A percentile compares a stretch with the other conserved stretches of the same genome.
phyloP scores from a whole-genome alignment of 345 rosid species.

The Mercurialis annua region DNA sequence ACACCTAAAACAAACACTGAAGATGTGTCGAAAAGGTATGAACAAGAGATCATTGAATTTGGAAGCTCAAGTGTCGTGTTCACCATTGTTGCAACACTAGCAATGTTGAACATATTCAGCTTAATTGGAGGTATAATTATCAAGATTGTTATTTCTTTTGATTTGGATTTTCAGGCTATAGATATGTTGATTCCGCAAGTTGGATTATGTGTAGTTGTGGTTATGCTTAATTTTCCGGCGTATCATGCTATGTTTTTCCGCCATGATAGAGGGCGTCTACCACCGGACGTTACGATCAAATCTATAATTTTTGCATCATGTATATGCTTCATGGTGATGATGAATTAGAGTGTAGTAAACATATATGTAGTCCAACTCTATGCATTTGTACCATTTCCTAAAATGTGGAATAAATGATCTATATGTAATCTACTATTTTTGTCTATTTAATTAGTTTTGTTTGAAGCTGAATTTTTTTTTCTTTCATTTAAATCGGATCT shows the following conservation, averaged over 20 bases:
- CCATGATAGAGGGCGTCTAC: slow-evolving; percentile 31
- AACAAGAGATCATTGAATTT: slow-evolving; percentile 41
- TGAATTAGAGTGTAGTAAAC: no score
- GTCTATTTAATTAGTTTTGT: no score
- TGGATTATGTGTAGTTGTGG: slow-evolving; percentile 29
- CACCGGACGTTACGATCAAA: slow-evolving; percentile 25
- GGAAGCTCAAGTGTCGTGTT: slow-evolving; percentile 36
- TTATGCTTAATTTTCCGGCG: slow-evolving; percentile 27
- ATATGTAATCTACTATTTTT: no score
- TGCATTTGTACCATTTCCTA: no score
- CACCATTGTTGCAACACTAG: slow-evolving; percentile 33
- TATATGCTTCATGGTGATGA: slow-evolving; percentile 21
- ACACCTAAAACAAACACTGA: slow-evolving; percentile 36
- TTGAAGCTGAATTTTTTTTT: no score
- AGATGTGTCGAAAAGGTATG: slow-evolving; percentile 34
- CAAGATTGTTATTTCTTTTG: not conserved
- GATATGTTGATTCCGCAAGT: slow-evolving; percentile 20
- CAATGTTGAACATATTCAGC: slow-evolving; percentile 39
- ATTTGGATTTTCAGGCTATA: not conserved
- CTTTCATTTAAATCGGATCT: no score
- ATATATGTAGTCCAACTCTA: no score
- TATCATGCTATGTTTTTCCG: slow-evolving; percentile 36
- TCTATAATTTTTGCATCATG: slow-evolving; percentile 32
- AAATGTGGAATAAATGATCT: no score
- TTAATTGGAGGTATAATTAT: slow-evolving; percentile 16